Evolutionary conservation across 2,329 filamentous ascomycete genomes (phyloP), one percentile per base, ranked within the genome.

Genomic region (Talaromyces atroroseus): DNA sequence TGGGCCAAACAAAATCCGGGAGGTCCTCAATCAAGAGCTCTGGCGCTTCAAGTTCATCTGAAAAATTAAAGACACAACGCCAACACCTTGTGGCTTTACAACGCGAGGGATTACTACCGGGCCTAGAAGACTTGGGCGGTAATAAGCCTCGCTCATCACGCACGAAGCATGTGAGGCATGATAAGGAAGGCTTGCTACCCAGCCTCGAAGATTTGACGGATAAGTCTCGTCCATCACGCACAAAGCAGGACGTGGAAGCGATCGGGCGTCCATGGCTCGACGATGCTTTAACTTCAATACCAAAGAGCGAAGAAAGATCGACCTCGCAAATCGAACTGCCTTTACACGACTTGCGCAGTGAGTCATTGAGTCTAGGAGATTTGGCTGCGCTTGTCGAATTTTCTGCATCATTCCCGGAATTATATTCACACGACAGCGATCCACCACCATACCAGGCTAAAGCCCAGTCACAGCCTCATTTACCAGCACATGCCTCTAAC

Each of bases 241-340:
- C 66, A 34, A 66, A 59, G 55, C 63, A 66, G 36, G 71, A 73
- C 49, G 67, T 73, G 20, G 70, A 73, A 56, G 65, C 60, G 23
- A 72, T 72, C 52, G 71, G 71, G 23, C 70, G 66, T 51, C 70
- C 70, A 50, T 73, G 71, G 71, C 58, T 73, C 44, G 65, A 64
- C 32, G 65, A 65, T 51, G 64, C 64, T n/a, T 60, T 38, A 61
- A 65, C 44, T 58, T 49, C 18, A 59, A 54, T 21, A 61, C 52
- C 44, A 50, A 58, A 26, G 23, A n/a, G 40, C 26, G 56, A 49
- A 20, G 49, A 26, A 36, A 56, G 47, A 40, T 57, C 53, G 23
- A 48, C 24, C 23, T 52, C 48, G 51, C 61, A 61, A 6, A 63
- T 61, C 46, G 59, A 57, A 8, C 46, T 70, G 46, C 63, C 65